These are phyloP conservation scores for Eucalyptus brandiana DNA, from an alignment of 345 rosid species.

Conservation along the genomic window DNA sequence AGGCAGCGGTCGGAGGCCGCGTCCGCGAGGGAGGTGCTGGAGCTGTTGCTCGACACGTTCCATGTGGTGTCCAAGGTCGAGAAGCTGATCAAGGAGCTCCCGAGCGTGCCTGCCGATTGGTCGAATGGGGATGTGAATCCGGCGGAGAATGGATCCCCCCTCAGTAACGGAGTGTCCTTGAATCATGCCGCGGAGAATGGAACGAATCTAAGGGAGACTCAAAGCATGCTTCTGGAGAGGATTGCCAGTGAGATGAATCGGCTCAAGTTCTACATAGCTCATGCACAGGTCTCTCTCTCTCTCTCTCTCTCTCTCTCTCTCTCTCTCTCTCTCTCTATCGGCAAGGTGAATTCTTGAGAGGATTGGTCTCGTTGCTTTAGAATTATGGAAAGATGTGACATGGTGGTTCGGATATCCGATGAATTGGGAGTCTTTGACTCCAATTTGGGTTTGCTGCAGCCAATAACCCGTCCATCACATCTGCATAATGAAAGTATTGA, in stretches of 20 bases:
- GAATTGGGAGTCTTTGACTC: not conserved
- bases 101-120: constrained; percentile 75
- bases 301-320: not conserved
- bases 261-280: constrained; percentile 83
- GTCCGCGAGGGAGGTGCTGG: constrained; percentile 75
- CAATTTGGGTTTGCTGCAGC: not conserved
- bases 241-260: constrained; percentile 99
- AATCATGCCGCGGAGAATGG: constrained; percentile 52
- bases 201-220: constrained; percentile 76
- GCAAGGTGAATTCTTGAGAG: not conserved
- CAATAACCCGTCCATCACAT: not conserved
- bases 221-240: constrained; percentile 95
- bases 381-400: not conserved
- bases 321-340: not conserved
- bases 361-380: not conserved
- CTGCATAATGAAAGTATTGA: not conserved
- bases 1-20: constrained; percentile 95
- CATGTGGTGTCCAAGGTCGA: constrained; percentile 99
- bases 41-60: constrained; percentile 80
- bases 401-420: not conserved
- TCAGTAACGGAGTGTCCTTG: constrained; percentile 23
- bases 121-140: constrained; percentile 51
- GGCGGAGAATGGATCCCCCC: constrained; percentile 17
- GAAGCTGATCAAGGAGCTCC: constrained; percentile 90
- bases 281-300: constrained; percentile 71